Base-by-base conservation (phyloP, 2,329 filamentous ascomycete genomes). In the Sporothrix sp. region DNA sequence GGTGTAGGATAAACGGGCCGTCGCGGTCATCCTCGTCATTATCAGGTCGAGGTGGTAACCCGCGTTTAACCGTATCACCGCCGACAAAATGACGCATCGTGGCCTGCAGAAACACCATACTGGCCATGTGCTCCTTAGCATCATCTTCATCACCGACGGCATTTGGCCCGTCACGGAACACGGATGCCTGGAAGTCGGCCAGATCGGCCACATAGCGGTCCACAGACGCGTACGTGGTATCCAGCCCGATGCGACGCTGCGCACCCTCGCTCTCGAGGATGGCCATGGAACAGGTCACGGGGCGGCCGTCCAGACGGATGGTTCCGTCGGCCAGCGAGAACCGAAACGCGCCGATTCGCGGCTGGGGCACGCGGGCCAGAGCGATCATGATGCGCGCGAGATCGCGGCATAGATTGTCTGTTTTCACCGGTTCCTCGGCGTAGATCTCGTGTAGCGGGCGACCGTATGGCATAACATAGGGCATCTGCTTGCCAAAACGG, bases 221-320 rank as follows among this genome's bases (percentile, higher is more conserved):
- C 20, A 50, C 60, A 47, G 55, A 59, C 28, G 49, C 55, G 53
- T 65, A 68, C 18, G 62, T 66, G 16, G 62, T 54, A 39, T 58
- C 58, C 25, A 44, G 57, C 25, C 48, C 46, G 27, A 68, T 65
- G 9, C 52, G 58, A 52, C 61, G 61, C 25, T 51, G 56, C 9
- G 61, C 58, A 43, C 62, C 62, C 18, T 64, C 55, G 56, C 64
- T 67, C 23, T 64, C 66, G 13, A 65, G 53, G 5, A 64, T 61
- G 16, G 60, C 53, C 8, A 60, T 53, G 16, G 53, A 52, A 55
- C 56, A 61, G 46, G 55, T 20, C 2, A 50, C 20, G 3, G 56
- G 56, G n/a, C 56, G 54, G 7, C 50, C 52, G 2, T 44, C 50
- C 16, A 57, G 50, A 1, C 38, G 13, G 6, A 54, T 52, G 2